Evolutionary conservation across 805 yeast species (phyloP).

Genomic region (Wickerhamiella slavikovae): DNA sequence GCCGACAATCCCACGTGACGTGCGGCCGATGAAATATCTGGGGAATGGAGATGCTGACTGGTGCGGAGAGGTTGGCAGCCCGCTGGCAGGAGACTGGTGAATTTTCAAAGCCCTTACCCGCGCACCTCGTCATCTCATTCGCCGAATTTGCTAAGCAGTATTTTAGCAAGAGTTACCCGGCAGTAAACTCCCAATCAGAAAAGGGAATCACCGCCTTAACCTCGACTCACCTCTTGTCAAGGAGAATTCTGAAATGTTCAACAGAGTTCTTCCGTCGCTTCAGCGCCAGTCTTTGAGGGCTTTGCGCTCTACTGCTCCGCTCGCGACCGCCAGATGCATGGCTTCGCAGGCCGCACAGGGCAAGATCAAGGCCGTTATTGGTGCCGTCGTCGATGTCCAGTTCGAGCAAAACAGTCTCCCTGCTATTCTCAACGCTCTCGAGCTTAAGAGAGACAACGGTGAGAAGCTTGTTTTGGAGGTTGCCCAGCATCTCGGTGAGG

Average conservation of each 20-base stretch:
- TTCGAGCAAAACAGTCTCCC: conserved; percentile 95
- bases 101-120: background rate
- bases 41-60: too few species aligned
- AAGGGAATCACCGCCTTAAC: background rate
- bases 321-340: conserved; percentile 10
- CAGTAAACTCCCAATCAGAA: background rate
- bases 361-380: conserved; percentile 14
- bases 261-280: conserved; percentile 15
- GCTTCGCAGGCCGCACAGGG: conserved; percentile 11
- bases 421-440: conserved; percentile 91
- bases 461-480: conserved; percentile 82
- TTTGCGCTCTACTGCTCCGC: conserved; percentile 8
- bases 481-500: conserved; percentile 99
- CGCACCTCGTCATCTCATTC: background rate
- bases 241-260: conserved; percentile 8
- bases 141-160: background rate
- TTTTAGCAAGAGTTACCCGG: background rate
- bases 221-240: background rate
- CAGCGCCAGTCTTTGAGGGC: conserved; percentile 14
- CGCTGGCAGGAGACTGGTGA: too few species aligned
- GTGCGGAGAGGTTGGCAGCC: too few species aligned
- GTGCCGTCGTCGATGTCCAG: conserved; percentile 46
- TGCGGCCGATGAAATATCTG: too few species aligned
- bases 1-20: too few species aligned
- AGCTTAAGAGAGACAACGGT: conserved; percentile 59